A percentile compares a stretch with the other conserved stretches of the same genome.
phyloP scores from a whole-genome alignment of 2,329 filamentous ascomycete species.

The Ascochyta viciae-villosae region DNA sequence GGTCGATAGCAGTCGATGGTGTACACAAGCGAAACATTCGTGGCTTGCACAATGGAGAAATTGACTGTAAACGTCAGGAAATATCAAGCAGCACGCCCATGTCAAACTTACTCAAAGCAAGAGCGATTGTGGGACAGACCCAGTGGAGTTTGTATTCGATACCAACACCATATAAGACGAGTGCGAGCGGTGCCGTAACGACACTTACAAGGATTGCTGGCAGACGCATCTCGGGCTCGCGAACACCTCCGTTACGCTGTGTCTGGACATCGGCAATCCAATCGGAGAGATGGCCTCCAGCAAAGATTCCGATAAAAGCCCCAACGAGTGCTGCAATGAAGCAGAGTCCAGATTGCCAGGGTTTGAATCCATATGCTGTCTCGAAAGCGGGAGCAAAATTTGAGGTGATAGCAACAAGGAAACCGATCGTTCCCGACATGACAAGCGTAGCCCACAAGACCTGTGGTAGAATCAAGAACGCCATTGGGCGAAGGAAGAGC shows the following conservation, averaged over 20 bases:
- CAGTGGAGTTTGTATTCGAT: slow-evolving; percentile 49
- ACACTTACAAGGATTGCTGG: slow-evolving; percentile 48
- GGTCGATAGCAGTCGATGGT: slow-evolving; percentile 65
- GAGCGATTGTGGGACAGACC: slow-evolving; percentile 63
- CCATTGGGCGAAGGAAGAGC: slow-evolving; percentile 59
- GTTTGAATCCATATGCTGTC: slow-evolving; percentile 57
- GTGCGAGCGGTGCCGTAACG: slow-evolving; percentile 57
- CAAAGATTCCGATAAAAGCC: slow-evolving; percentile 59
- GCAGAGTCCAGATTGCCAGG: slow-evolving; percentile 58
- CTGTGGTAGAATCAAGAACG: slow-evolving; percentile 59
- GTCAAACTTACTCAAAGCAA: slow-evolving; percentile 55
- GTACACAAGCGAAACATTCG: slow-evolving; percentile 64
- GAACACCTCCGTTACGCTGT: slow-evolving; percentile 58
- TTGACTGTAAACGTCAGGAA: slow-evolving; percentile 51
- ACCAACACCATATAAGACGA: slow-evolving; percentile 44
- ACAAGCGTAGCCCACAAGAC: slow-evolving; percentile 58
- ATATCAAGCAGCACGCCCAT: background rate
- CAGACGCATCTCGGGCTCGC: slow-evolving; percentile 65
- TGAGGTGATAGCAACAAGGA: slow-evolving; percentile 52
- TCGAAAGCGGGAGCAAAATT: slow-evolving; percentile 41
- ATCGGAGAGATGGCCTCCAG: slow-evolving; percentile 61
- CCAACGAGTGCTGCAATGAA: slow-evolving; percentile 64
- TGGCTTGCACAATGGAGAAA: slow-evolving; percentile 64
- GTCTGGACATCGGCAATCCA: slow-evolving; percentile 61
- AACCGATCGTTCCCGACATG: slow-evolving; percentile 63